Conservation (phyloP, 495 filamentous ascomycete genomes). For the Lasiosphaeris hirsuta region DNA sequence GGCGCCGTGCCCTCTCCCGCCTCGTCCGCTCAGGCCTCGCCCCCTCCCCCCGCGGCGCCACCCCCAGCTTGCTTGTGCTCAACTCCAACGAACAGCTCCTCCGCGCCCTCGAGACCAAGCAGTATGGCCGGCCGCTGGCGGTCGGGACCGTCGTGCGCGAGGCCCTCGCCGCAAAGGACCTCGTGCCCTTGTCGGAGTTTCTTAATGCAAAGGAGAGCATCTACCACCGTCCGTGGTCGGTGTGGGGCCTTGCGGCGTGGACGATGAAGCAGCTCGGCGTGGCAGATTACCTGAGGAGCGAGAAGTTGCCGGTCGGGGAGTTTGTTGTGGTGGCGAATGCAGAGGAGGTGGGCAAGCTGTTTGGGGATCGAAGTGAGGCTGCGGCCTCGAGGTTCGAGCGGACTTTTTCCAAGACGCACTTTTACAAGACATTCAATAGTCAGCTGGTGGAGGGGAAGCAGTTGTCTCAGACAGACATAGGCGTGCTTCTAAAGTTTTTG, state of each 20-base stretch:
- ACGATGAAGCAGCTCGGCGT: constrained; percentile 67
- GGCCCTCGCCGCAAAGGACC: constrained; percentile 60
- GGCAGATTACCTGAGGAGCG: constrained; percentile 38
- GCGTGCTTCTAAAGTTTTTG: constrained; percentile 68
- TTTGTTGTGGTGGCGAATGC: constrained; percentile 61
- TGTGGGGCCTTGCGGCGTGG: constrained; percentile 67
- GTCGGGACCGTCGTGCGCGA: constrained; percentile 78
- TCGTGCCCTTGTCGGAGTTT: constrained; percentile 68
- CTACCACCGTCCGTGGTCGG: constrained; percentile 51
- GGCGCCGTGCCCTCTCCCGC: constrained; percentile 68
- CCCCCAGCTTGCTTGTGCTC: constrained; percentile 56
- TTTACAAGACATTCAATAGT: constrained; percentile 55
- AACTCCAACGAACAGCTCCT: constrained; percentile 66
- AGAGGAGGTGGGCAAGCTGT: constrained; percentile 48
- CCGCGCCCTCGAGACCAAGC: constrained; percentile 65
- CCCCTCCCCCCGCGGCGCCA: constrained; percentile 43
- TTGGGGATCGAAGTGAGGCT: constrained; percentile 44
- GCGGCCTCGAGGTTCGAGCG: constrained; percentile 56
- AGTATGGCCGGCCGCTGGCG: constrained; percentile 82
- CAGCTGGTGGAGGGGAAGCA: constrained; percentile 49
- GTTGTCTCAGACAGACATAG: constrained; percentile 63
- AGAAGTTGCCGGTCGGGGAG: constrained; percentile 48
- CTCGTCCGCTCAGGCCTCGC: constrained; percentile 61
- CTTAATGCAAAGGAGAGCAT: constrained; percentile 58
- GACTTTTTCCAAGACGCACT: constrained; percentile 63